phyloP scores from a whole-genome alignment of 2,329 filamentous ascomycete species.

The Stachybotrys chartarum region DNA sequence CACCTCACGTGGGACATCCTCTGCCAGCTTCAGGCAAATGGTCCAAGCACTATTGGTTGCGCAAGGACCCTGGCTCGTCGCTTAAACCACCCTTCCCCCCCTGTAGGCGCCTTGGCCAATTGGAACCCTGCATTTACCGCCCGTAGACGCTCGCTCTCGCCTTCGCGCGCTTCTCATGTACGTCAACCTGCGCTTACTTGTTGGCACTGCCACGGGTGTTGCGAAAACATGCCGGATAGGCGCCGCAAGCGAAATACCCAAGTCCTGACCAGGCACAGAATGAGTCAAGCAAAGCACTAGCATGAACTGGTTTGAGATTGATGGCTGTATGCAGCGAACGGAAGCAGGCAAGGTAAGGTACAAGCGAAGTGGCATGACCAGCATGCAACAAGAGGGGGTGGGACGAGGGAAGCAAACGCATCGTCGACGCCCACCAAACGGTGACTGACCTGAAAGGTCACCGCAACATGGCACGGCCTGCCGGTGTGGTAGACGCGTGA shows the following conservation, averaged over 20 bases:
- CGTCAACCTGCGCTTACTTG: not conserved
- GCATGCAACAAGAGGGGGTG: not conserved
- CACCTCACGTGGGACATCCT: too few species aligned
- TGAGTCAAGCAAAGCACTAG: not conserved
- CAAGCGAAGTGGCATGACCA: not conserved
- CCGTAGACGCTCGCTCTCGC: not conserved
- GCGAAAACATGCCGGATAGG: too few species aligned
- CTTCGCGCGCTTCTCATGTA: not conserved
- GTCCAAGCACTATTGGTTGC: too few species aligned
- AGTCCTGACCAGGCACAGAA: not conserved
- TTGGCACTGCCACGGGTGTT: not conserved
- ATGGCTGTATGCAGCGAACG: not conserved
- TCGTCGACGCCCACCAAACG: too few species aligned
- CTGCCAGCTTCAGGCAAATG: too few species aligned
- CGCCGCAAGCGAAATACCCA: too few species aligned
- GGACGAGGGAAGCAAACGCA: not conserved
- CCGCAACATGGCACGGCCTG: too few species aligned
- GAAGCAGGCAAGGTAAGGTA: not conserved
- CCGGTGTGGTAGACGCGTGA: too few species aligned
- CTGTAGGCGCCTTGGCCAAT: conserved; percentile 8
- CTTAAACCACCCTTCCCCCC: not conserved
- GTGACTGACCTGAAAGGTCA: too few species aligned
- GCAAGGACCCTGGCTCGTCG: too few species aligned
- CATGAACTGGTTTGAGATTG: not conserved
- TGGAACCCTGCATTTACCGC: not conserved